phyloP scores from a whole-genome alignment of 2,329 filamentous ascomycete species.

The Pseudofabraea citricarpa region DNA sequence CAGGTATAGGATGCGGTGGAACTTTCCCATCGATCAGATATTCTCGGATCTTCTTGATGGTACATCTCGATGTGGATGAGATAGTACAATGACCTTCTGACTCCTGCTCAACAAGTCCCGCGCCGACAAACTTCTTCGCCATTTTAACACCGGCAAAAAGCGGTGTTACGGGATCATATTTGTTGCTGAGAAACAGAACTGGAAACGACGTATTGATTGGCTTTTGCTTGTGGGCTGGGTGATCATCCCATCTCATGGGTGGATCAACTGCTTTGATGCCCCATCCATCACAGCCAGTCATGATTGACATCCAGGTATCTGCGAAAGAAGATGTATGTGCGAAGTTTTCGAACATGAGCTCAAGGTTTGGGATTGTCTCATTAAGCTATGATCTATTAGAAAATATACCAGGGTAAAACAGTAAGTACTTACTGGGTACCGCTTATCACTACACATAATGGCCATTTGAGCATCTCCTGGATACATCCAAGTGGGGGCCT shows the following conservation, averaged over 20 bases:
- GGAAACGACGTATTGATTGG: slow-evolving; percentile 31
- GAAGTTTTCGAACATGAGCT: slow-evolving; percentile 17
- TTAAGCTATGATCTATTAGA: slow-evolving; percentile 17
- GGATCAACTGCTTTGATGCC: slow-evolving; percentile 16
- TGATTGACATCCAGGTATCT: slow-evolving; percentile 19
- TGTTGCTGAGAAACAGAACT: slow-evolving; percentile 35
- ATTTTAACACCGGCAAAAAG: slow-evolving; percentile 25
- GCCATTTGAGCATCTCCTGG: slow-evolving; percentile 16
- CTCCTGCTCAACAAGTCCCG: slow-evolving; percentile 23
- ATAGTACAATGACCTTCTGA: slow-evolving; percentile 23
- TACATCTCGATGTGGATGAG: slow-evolving; percentile 19
- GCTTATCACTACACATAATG: slow-evolving; percentile 26
- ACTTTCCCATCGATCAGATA: slow-evolving; percentile 23
- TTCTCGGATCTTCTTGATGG: slow-evolving; percentile 16
- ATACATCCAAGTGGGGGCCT: slow-evolving; percentile 8
- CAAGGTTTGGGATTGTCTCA: slow-evolving; percentile 19
- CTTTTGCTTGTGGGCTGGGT: slow-evolving; percentile 18
- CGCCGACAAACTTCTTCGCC: slow-evolving; percentile 21
- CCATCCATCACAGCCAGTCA: slow-evolving; percentile 21
- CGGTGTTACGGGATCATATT: slow-evolving; percentile 33
- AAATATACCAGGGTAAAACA: slow-evolving; percentile 1
- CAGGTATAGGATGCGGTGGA: slow-evolving; percentile 11
- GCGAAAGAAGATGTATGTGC: slow-evolving; percentile 16
- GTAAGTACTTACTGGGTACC: slow-evolving; percentile 18
- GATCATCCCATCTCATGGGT: slow-evolving; percentile 24